These are phyloP conservation scores for Corylus heterophylla DNA, from an alignment of 306 rosid genomes.

Conservation along the genomic window DNA sequence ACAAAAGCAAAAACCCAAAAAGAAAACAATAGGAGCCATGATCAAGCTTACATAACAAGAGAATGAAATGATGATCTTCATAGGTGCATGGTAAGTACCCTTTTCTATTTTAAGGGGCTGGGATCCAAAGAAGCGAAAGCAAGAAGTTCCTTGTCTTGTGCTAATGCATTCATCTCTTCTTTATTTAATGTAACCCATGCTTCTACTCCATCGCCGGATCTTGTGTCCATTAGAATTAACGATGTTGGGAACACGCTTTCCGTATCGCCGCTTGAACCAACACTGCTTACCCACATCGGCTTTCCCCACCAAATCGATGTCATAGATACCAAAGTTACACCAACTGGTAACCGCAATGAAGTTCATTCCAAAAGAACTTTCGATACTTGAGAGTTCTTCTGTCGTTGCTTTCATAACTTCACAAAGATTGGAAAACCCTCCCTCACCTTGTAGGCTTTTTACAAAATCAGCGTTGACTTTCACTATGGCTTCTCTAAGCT, in stretches of 20 bases:
- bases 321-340: constrained; percentile 10
- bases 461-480: constrained; percentile 3
- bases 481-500: constrained; percentile 4
- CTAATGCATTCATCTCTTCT: background rate
- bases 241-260: background rate
- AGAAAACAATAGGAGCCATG: too few relatives aligned
- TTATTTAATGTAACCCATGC: constrained; percentile 9
- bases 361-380: background rate
- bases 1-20: too few relatives aligned
- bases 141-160: constrained; percentile 5
- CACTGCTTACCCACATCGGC: background rate
- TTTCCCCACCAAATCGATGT: constrained; percentile 25
- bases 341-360: constrained; percentile 10
- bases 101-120: background rate
- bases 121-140: constrained; percentile 18
- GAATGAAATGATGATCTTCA: too few relatives aligned
- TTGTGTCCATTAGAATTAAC: constrained; percentile 5
- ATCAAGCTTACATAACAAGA: background rate
- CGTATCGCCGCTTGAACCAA: background rate
- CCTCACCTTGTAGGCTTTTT: background rate
- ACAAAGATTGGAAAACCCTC: background rate
- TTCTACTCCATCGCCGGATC: constrained; percentile 1
- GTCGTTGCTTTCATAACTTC: background rate
- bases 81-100: background rate
- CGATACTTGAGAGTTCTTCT: background rate